These are phyloP conservation scores for Fonsecaea nubica DNA, from an alignment of 2,329 filamentous ascomycete species.

Conservation along the genomic window DNA sequence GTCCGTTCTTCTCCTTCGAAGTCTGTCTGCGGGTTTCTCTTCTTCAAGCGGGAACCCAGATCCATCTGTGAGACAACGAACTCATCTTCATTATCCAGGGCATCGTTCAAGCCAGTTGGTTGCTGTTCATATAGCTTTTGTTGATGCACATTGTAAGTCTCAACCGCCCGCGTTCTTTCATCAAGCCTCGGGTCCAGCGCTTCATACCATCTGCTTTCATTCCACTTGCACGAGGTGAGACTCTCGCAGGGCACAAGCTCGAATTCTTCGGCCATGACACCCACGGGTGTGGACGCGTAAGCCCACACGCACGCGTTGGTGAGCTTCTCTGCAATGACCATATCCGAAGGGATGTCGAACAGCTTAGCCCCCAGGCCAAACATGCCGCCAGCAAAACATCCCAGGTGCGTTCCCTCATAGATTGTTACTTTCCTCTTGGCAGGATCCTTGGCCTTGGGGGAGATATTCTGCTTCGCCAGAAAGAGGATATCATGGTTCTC, in stretches of 20 bases:
- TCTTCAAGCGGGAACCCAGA: constrained; percentile 33
- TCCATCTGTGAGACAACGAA: background rate
- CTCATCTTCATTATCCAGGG: constrained; percentile 2
- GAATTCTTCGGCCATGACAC: constrained; percentile 68
- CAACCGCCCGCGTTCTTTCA: constrained; percentile 36
- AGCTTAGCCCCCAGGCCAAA: constrained; percentile 65
- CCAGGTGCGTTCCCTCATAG: constrained; percentile 64
- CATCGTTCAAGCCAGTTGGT: constrained; percentile 2
- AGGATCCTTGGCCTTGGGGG: constrained; percentile 35
- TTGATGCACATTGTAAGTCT: constrained; percentile 37
- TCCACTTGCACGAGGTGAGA: constrained; percentile 57
- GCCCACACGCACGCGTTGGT: constrained; percentile 69
- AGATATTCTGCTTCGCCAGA: constrained; percentile 42
- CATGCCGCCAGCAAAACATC: constrained; percentile 68
- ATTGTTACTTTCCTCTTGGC: constrained; percentile 46
- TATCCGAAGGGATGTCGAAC: constrained; percentile 61
- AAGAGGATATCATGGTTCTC: constrained; percentile 52
- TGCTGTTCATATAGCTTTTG: constrained; percentile 32
- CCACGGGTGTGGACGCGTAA: constrained; percentile 62
- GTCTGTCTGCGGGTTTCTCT: constrained; percentile 37
- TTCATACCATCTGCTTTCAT: constrained; percentile 59
- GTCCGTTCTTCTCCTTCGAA: constrained; percentile 40
- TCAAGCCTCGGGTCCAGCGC: constrained; percentile 47
- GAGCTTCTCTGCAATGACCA: constrained; percentile 63
- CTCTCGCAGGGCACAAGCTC: constrained; percentile 59